These are phyloP conservation scores for Dothistroma pini DNA, from an alignment of 2,329 filamentous ascomycete genomes.

Conservation along the genomic window DNA sequence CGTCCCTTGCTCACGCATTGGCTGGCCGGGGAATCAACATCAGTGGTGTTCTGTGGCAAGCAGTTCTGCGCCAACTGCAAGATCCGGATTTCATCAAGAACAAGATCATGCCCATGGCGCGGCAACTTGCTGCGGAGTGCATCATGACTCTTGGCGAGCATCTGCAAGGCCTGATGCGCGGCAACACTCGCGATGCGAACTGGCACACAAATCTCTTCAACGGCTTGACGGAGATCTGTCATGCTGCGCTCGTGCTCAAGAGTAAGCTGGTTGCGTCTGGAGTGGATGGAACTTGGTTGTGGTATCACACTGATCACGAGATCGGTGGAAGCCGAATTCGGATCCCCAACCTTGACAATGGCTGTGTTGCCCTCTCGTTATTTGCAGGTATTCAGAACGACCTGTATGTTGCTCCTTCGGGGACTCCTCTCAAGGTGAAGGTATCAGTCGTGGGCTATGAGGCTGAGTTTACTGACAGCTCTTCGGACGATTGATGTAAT, in stretches of 20 bases:
- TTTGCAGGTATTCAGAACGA: too few relatives aligned
- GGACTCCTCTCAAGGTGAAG: too few relatives aligned
- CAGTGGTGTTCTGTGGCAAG: not conserved
- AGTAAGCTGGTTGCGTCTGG: not conserved
- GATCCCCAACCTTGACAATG: too few relatives aligned
- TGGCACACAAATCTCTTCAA: not conserved
- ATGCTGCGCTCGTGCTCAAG: not conserved
- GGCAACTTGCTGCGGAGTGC: not conserved
- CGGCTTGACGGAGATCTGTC: not conserved
- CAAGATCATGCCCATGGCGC: not conserved
- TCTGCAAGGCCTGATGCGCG: not conserved
- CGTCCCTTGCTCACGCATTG: not conserved
- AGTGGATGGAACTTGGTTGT: not conserved
- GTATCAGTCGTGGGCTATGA: too few relatives aligned
- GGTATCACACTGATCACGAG: not conserved
- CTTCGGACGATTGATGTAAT: too few relatives aligned
- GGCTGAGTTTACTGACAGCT: too few relatives aligned
- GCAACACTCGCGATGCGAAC: not conserved
- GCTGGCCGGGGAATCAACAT: not conserved
- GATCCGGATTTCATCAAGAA: not conserved
- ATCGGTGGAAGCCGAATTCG: too few relatives aligned
- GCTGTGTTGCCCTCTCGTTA: too few relatives aligned
- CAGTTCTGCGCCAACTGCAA: not conserved
- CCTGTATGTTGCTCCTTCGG: too few relatives aligned
- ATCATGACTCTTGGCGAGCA: not conserved